phyloP scores from a whole-genome alignment of 805 yeast genomes.

The Kazachstania psychrophila region DNA sequence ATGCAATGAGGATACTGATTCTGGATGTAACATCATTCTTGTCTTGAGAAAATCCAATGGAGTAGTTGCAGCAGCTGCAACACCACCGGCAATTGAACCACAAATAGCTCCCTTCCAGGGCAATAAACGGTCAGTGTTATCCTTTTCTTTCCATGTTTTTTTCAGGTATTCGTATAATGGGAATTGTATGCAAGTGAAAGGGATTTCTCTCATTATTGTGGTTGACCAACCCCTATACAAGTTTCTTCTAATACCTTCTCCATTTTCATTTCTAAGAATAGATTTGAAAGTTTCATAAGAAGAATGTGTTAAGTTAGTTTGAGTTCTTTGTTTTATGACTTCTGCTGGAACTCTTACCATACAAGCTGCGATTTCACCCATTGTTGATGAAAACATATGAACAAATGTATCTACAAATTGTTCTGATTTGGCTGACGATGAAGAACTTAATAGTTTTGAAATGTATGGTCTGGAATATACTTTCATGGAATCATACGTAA shows the following conservation, averaged over 20 bases:
- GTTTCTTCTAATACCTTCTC: constrained; percentile 72
- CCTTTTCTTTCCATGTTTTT: constrained; percentile 40
- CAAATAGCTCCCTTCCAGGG: constrained; percentile 76
- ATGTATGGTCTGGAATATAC: constrained; percentile 33
- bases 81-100: constrained; percentile 74
- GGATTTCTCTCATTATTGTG: constrained; percentile 90
- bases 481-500: constrained; percentile 77
- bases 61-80: constrained; percentile 74
- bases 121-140: constrained; percentile 19
- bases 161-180: constrained; percentile 86
- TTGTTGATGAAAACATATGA: constrained; percentile 82
- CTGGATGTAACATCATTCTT: constrained; percentile 66
- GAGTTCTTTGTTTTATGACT: constrained; percentile 91
- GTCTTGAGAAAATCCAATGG: constrained; percentile 76
- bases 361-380: constrained; percentile 92
- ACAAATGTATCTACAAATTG: constrained; percentile 36
- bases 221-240: constrained; percentile 89
- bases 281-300: constrained; percentile 61
- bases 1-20: constrained; percentile 36
- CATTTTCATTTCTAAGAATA: constrained; percentile 52
- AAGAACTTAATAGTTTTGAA: constrained; percentile 14
- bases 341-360: constrained; percentile 94
- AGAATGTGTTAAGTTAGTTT: constrained; percentile 46
- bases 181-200: constrained; percentile 92
- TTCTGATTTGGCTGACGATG: constrained; percentile 15